Conservation (phyloP, 495 filamentous ascomycete species). For the Platismatia glauca region DNA sequence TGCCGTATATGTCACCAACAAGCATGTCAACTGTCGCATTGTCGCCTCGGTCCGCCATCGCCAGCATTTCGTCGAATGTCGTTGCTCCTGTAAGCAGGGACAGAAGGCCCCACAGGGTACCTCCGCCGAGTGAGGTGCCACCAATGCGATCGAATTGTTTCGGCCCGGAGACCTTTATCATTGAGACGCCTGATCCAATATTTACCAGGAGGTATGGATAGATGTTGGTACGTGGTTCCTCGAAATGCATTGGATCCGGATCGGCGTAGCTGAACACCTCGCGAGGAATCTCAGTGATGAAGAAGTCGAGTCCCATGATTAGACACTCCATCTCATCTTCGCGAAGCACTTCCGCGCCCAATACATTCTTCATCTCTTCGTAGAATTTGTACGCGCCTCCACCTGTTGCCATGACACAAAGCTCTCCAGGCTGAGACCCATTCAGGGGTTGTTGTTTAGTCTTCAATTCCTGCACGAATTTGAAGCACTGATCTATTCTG, state of each 20-base stretch:
- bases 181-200: conserved; percentile 97
- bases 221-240: conserved; percentile 59
- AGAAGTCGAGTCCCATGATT: conserved; percentile 97
- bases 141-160: conserved; percentile 80
- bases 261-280: conserved; percentile 97
- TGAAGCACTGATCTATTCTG: conserved; percentile 79
- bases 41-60: conserved; percentile 86
- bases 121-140: conserved; percentile 88
- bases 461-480: conserved; percentile 77
- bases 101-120: conserved; percentile 91
- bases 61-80: conserved; percentile 91
- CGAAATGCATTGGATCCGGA: conserved; percentile 75
- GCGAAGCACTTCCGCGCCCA: conserved; percentile 77
- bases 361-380: conserved; percentile 68
- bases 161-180: conserved; percentile 93
- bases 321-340: conserved; percentile 99
- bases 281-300: conserved; percentile 91
- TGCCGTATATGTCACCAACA: conserved; percentile 95
- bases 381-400: conserved; percentile 95
- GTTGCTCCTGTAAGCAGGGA: conserved; percentile 81
- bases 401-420: conserved; percentile 90
- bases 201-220: conserved; percentile 98
- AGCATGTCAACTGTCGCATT: conserved; percentile 93
- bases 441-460: conserved; percentile 66
- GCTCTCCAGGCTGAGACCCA: conserved; percentile 51